These are phyloP conservation scores for Coniferiporia weirii DNA, from an alignment of 1,284 basidiomycete genomes.

Conservation along the genomic window DNA sequence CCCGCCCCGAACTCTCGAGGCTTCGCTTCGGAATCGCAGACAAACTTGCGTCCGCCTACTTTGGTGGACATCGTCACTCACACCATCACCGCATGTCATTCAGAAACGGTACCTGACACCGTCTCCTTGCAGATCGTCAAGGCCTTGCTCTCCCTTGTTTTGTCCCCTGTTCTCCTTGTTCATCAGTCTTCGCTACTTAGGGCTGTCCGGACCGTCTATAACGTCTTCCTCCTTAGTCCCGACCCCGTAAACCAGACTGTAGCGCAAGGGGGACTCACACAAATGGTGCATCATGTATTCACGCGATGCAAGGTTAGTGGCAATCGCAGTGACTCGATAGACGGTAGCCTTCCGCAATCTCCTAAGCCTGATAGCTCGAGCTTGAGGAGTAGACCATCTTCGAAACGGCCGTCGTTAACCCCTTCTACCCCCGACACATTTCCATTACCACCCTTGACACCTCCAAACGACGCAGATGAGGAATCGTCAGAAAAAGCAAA, in stretches of 20 bases:
- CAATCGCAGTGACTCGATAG: slow-evolving; percentile 25
- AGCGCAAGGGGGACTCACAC: slow-evolving; percentile 92
- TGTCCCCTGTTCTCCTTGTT: slow-evolving; percentile 81
- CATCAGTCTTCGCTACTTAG: slow-evolving; percentile 93
- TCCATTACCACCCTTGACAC: slow-evolving; percentile 21
- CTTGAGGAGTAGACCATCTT: slow-evolving; percentile 16
- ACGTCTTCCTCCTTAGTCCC: slow-evolving; percentile 86
- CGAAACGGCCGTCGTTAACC: slow-evolving; percentile 25
- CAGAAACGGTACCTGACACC: slow-evolving; percentile 79
- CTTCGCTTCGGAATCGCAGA: slow-evolving; percentile 43
- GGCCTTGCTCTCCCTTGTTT: slow-evolving; percentile 81
- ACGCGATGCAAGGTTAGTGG: slow-evolving; percentile 53
- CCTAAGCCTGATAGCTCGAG: slow-evolving; percentile 22
- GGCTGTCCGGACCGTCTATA: slow-evolving; percentile 94
- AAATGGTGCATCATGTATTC: slow-evolving; percentile 97
- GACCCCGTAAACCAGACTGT: slow-evolving; percentile 94
- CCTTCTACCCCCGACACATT: slow-evolving; percentile 29
- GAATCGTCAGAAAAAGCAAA: slow-evolving; percentile 8
- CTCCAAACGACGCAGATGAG: slow-evolving; percentile 13
- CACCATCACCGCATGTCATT: slow-evolving; percentile 90
- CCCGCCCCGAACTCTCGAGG: slow-evolving; percentile 46
- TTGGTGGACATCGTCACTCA: slow-evolving; percentile 89
- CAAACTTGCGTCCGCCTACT: slow-evolving; percentile 52
- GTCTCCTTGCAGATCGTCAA: slow-evolving; percentile 96
- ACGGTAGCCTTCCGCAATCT: slow-evolving; percentile 21